phyloP scores from a whole-genome alignment of 768 basidiomycete species.

The Strobilomyces dryophilus region DNA sequence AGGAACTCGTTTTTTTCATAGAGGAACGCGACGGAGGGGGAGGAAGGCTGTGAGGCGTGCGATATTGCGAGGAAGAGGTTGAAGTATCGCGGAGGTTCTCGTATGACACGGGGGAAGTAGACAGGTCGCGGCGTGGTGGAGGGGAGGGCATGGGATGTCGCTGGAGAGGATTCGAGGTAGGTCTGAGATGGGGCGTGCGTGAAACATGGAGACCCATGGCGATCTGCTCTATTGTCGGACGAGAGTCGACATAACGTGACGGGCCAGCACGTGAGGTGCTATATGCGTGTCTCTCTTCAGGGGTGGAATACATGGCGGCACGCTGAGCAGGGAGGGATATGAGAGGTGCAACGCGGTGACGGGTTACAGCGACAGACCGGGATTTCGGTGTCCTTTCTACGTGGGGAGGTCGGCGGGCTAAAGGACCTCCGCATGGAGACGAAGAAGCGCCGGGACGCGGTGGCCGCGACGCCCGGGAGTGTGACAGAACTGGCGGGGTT shows the following conservation, averaged over 20 bases:
- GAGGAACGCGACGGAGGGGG: conserved; percentile 63
- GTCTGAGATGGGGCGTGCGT: conserved; percentile 66
- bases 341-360: conserved; percentile 3
- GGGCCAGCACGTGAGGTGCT: conserved; percentile 33
- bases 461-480: conserved; percentile 11
- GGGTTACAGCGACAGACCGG: conserved; percentile 15
- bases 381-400: conserved; percentile 15
- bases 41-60: conserved; percentile 34
- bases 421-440: conserved; percentile 30
- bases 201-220: conserved; percentile 79
- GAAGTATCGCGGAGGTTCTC: conserved; percentile 25
- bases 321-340: conserved; percentile 16
- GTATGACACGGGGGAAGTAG: conserved; percentile 11
- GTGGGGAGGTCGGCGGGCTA: conserved; percentile 16
- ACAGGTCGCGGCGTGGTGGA: conserved; percentile 17
- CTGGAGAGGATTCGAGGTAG: conserved; percentile 23
- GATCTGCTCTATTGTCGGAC: conserved; percentile 71
- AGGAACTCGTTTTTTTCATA: conserved; percentile 49
- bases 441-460: conserved; percentile 27
- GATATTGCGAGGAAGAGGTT: conserved; percentile 19
- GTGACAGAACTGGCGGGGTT: not conserved
- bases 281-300: conserved; percentile 34
- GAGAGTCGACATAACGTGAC: conserved; percentile 40
- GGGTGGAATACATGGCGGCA: conserved; percentile 40
- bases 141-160: conserved; percentile 17